Conservation (phyloP, 1,139 yeast genomes). For the Saccharomyces hybrid region DNA sequence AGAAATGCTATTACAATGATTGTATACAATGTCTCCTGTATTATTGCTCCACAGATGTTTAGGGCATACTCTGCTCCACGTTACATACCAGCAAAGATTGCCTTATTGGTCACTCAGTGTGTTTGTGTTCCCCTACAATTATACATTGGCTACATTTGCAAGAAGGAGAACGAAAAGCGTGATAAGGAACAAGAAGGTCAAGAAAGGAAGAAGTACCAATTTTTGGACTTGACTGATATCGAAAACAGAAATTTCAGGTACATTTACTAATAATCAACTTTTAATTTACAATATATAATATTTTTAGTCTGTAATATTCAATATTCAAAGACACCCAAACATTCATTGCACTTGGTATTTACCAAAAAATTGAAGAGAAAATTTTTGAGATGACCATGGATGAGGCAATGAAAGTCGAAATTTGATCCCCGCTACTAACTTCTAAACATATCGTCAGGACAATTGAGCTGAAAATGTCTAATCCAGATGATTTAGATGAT, state of each 20-base stretch:
- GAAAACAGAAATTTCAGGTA: conserved; percentile 62
- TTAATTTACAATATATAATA: background rate
- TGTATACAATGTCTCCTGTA: conserved; percentile 61
- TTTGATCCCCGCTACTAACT: background rate
- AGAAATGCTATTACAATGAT: conserved; percentile 53
- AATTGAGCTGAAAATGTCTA: conserved; percentile 16
- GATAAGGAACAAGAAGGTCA: conserved; percentile 33
- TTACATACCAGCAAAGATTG: conserved; percentile 43
- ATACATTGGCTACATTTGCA: conserved; percentile 34
- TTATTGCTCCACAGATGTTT: conserved; percentile 67
- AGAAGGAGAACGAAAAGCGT: conserved; percentile 38
- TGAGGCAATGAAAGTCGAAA: background rate
- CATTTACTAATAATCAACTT: conserved; percentile 15
- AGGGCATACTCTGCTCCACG: conserved; percentile 46
- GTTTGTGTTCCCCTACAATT: conserved; percentile 35
- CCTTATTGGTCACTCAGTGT: conserved; percentile 40
- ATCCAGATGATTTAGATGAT: conserved; percentile 32
- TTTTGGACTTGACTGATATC: conserved; percentile 59
- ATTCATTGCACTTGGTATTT: background rate
- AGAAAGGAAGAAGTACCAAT: conserved; percentile 36
- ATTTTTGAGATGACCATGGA: background rate
- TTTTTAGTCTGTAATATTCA: background rate
- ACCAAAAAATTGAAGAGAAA: background rate
- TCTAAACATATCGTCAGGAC: background rate
- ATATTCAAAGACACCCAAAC: background rate